These are phyloP conservation scores for Cryomyces minteri DNA, from an alignment of 495 filamentous ascomycete species.

Conservation along the genomic window DNA sequence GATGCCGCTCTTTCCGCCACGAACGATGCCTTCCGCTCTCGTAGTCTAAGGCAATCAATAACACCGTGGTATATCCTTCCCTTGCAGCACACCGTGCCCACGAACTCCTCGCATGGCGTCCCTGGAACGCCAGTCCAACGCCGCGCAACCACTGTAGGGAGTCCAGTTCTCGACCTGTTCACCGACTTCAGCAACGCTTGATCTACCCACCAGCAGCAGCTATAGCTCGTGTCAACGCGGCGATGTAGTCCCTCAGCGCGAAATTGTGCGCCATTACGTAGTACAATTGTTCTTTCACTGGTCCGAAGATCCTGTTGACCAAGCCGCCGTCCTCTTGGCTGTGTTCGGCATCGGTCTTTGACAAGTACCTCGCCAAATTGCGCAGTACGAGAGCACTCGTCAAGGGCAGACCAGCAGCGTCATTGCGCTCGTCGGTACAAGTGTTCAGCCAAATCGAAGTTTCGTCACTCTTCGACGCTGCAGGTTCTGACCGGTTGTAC, in stretches of 20 bases:
- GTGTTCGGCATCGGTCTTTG: slow-evolving; percentile 18
- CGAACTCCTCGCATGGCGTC: too few species aligned
- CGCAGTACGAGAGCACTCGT: slow-evolving; percentile 71
- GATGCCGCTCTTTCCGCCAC: too few species aligned
- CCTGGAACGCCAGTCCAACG: too few species aligned
- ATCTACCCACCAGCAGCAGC: slow-evolving; percentile 11
- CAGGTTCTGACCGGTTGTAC: slow-evolving; percentile 11
- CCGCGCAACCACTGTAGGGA: too few species aligned
- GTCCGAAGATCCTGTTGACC: slow-evolving; percentile 26
- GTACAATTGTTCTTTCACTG: slow-evolving; percentile 23
- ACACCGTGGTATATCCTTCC: too few species aligned
- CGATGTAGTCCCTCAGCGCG: slow-evolving; percentile 25
- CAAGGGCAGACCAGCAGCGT: slow-evolving; percentile 70
- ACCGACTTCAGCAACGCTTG: neutral
- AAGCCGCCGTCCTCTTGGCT: slow-evolving; percentile 33
- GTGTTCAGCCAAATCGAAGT: slow-evolving; percentile 34
- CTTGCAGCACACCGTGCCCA: too few species aligned
- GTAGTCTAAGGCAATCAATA: too few species aligned
- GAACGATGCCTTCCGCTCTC: too few species aligned
- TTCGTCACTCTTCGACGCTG: neutral
- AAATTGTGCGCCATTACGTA: slow-evolving; percentile 29
- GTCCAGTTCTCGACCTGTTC: too few species aligned
- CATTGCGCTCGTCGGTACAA: slow-evolving; percentile 56
- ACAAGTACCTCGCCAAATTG: slow-evolving; percentile 47
- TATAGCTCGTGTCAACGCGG: slow-evolving; percentile 24